Base-by-base conservation (phyloP, 2,329 filamentous ascomycete species). In the Ilyonectria mors-panacis region DNA sequence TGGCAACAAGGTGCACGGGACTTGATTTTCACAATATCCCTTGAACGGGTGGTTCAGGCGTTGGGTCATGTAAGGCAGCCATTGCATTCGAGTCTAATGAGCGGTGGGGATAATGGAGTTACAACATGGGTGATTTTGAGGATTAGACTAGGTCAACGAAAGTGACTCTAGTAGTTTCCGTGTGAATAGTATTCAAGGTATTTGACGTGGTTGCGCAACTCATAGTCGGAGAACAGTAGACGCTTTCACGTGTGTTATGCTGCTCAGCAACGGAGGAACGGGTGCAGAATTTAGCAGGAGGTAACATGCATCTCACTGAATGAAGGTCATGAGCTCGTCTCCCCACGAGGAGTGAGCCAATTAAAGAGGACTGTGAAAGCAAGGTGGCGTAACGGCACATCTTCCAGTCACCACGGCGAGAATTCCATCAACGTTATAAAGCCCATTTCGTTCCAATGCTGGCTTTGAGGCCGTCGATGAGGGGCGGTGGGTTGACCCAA, bases 401-500 rank as follows among this genome's bases (percentile, higher is more conserved):
- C 19, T 28, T 28, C 45, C 30, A 58, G 44, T 13, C 15, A 19
- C 50, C 26, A 47, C 15, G 8, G 26, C 37, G 21, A 45, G 23
- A 26, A 26, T 6, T 26, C 6, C 6, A 26, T 26, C 26, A 26
- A n/a, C 2, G 39, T 17, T 1, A 45, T 15, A 28, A 47, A 9
- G 9, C 30, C 10, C 30, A 33, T 42, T 6, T 42, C 39, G 8
- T 15, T 42, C 39, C 8, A n/a, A n/a, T 8, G 6, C 7, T 9
- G 45, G 21, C 15, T 21, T 19, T 8, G 6, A 26, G 28, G 33
- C 26, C 33, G 26, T 51, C 13, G 2, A 26, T 26, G 35, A 21
- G 44, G 23, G 50, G 10, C 9, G 37, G 44, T 35, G 33, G 51
- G 37, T 56, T 59, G 55, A 51, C 28, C 48, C 30, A 26, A 66